These are phyloP conservation scores for Kondoa malvinella DNA, from an alignment of 768 basidiomycete species.

Conservation along the genomic window DNA sequence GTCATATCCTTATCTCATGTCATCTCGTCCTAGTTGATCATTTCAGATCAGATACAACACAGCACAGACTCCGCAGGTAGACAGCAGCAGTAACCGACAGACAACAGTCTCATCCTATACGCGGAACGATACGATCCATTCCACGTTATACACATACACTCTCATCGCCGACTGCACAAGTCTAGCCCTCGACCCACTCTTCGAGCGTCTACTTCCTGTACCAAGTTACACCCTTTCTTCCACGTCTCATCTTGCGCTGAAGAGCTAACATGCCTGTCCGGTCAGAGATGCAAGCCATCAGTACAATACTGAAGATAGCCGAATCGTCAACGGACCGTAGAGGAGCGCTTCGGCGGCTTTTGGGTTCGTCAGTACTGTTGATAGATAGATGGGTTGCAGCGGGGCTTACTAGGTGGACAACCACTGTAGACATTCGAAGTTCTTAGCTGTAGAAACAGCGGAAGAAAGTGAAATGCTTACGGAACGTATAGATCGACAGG, in stretches of 20 bases:
- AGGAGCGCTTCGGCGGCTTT: slow-evolving; percentile 73
- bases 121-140: too few relatives aligned
- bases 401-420: slow-evolving; percentile 27
- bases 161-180: too few relatives aligned
- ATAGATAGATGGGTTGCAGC: background rate
- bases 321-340: slow-evolving; percentile 37
- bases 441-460: background rate
- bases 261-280: slow-evolving; percentile 29
- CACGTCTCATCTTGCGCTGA: slow-evolving; percentile 5
- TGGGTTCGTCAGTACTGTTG: background rate
- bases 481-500: slow-evolving; percentile 98
- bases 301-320: background rate
- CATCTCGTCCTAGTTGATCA: background rate
- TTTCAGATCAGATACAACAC: too few relatives aligned
- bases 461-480: slow-evolving; percentile 45
- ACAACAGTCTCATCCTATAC: too few relatives aligned
- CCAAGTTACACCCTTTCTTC: slow-evolving; percentile 3
- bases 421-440: background rate
- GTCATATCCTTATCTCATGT: background rate
- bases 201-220: slow-evolving; percentile 16
- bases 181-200: too few relatives aligned
- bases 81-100: background rate
- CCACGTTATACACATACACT: too few relatives aligned
- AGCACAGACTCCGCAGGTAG: background rate
- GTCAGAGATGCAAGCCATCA: background rate